These are phyloP conservation scores for Metschnikowia anglica DNA, from an alignment of 805 yeast species.

Conservation along the genomic window DNA sequence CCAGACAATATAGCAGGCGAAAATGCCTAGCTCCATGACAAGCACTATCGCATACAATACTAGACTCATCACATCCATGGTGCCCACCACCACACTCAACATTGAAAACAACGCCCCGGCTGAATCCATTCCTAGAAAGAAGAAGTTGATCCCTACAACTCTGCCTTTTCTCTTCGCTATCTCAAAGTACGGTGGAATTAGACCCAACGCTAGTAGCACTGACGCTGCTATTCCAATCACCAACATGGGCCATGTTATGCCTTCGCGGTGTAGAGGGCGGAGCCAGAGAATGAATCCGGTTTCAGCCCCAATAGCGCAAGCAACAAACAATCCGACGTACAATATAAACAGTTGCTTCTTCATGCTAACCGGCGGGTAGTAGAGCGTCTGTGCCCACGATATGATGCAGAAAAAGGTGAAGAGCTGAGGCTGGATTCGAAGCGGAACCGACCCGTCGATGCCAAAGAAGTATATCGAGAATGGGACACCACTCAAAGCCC, in stretches of 20 bases:
- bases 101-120: conserved; percentile 79
- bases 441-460: conserved; percentile 67
- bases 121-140: conserved; percentile 73
- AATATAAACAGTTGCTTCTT: conserved; percentile 35
- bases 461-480: conserved; percentile 81
- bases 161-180: conserved; percentile 74
- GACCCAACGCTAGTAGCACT: conserved; percentile 68
- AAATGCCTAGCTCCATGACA: conserved; percentile 73
- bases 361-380: conserved; percentile 65
- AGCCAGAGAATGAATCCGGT: conserved; percentile 72
- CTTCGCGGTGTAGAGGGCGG: conserved; percentile 48
- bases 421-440: conserved; percentile 84
- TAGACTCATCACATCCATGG: conserved; percentile 76
- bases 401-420: conserved; percentile 68
- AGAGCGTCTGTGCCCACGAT: conserved; percentile 60
- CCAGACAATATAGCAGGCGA: conserved; percentile 72
- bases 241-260: conserved; percentile 74
- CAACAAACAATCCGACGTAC: conserved; percentile 38
- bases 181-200: conserved; percentile 88
- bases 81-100: conserved; percentile 53
- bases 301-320: conserved; percentile 52
- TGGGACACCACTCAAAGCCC: conserved; percentile 74
- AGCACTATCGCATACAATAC: conserved; percentile 73
- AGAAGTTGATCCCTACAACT: conserved; percentile 86
- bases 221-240: conserved; percentile 82